phyloP scores from a whole-genome alignment of 768 basidiomycete genomes.

The Pisolithus marmoratus region DNA sequence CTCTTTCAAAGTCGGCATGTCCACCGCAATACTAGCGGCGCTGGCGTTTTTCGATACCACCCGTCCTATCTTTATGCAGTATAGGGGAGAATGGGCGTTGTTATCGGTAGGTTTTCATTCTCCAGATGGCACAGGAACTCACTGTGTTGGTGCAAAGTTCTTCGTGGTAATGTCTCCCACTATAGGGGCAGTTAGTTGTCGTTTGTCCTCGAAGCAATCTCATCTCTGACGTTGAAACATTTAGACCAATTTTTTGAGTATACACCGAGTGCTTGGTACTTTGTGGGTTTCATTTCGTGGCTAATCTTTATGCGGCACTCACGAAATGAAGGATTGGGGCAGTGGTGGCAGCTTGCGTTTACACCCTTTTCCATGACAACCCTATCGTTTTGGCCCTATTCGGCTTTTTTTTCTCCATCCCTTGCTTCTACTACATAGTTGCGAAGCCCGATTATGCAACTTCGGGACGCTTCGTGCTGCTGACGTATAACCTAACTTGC shows the following conservation, averaged over 20 bases:
- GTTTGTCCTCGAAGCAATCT: background rate
- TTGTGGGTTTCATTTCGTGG: conserved; percentile 43
- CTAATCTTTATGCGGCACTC: conserved; percentile 3
- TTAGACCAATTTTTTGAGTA: conserved; percentile 80
- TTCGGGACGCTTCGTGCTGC: conserved; percentile 71
- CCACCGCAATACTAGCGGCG: conserved; percentile 72
- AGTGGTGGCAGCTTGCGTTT: conserved; percentile 63
- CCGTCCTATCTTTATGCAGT: conserved; percentile 71
- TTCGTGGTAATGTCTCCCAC: conserved; percentile 91
- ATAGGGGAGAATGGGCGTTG: conserved; percentile 92
- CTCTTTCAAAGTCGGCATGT: conserved; percentile 82
- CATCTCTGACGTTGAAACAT: conserved; percentile 7
- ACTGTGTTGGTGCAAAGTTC: conserved; percentile 40
- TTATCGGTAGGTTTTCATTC: conserved; percentile 60
- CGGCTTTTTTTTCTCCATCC: conserved; percentile 86
- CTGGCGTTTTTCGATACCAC: conserved; percentile 85
- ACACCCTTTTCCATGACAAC: conserved; percentile 71
- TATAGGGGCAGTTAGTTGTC: conserved; percentile 67
- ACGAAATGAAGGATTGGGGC: conserved; percentile 62
- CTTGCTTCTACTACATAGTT: conserved; percentile 90
- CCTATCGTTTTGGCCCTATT: conserved; percentile 70
- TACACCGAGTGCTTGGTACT: conserved; percentile 84
- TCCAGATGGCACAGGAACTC: conserved; percentile 8
- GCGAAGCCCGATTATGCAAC: conserved; percentile 71
- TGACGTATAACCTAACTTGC: conserved; percentile 89